Conservation (phyloP, 1,139 yeast species). For the Zhuliangozyma blackwelliae region DNA sequence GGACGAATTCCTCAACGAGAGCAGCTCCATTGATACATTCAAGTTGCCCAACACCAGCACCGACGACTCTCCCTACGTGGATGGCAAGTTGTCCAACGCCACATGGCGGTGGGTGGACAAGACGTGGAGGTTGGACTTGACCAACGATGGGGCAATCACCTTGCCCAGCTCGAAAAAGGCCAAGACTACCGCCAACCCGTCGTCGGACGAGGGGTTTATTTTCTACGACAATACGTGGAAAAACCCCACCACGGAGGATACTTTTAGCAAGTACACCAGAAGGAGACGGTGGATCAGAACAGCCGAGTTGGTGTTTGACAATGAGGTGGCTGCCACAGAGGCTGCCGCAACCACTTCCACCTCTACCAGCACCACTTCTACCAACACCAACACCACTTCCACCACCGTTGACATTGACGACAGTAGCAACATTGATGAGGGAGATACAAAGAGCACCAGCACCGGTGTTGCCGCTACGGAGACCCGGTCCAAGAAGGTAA, state of each 20-base stretch:
- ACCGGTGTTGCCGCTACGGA: constrained; percentile 5
- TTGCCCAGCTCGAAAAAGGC: constrained; percentile 58
- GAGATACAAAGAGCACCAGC: constrained; percentile 1
- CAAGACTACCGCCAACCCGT: constrained; percentile 74
- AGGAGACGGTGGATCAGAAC: constrained; percentile 94
- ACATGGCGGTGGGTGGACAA: constrained; percentile 94
- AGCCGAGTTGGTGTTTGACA: constrained; percentile 68
- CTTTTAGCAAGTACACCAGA: constrained; percentile 87
- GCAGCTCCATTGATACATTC: constrained; percentile 41
- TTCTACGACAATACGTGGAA: constrained; percentile 94
- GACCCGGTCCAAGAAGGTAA: constrained; percentile 20
- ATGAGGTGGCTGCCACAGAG: constrained; percentile 7
- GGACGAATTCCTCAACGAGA: constrained; percentile 87
- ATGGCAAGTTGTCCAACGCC: constrained; percentile 45
- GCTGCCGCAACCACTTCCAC: neutral
- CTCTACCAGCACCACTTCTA: too few relatives aligned
- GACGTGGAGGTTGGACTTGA: constrained; percentile 84
- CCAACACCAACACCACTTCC: constrained; percentile 4
- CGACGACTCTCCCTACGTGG: constrained; percentile 11
- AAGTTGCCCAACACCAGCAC: constrained; percentile 67
- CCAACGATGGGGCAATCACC: constrained; percentile 83
- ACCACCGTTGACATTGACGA: neutral
- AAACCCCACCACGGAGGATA: constrained; percentile 81
- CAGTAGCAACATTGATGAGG: too few relatives aligned
- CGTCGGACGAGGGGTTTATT: constrained; percentile 77